Conservation (phyloP, 768 basidiomycete genomes). For the Serendipita indica region DNA sequence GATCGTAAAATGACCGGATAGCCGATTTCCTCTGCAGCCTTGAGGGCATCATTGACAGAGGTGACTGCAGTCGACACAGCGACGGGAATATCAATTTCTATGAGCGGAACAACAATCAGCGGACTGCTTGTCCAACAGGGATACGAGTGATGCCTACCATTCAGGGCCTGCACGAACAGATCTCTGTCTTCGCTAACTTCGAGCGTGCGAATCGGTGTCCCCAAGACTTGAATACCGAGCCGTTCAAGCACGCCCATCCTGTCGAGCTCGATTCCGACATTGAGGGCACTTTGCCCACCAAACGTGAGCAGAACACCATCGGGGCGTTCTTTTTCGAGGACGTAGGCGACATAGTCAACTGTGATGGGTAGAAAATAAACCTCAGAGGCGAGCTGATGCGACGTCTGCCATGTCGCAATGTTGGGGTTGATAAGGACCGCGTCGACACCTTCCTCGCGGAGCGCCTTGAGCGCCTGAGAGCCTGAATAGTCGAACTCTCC, state of each 20-base stretch:
- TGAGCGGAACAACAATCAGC: background rate
- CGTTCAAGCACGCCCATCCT: constrained; percentile 92
- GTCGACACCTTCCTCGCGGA: constrained; percentile 86
- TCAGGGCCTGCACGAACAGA: constrained; percentile 88
- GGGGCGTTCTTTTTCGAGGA: constrained; percentile 94
- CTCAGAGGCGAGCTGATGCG: constrained; percentile 89
- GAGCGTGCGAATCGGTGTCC: constrained; percentile 86
- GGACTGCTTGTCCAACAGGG: background rate
- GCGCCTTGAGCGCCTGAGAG: constrained; percentile 95
- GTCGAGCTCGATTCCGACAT: constrained; percentile 93
- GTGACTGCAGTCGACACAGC: constrained; percentile 95
- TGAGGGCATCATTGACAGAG: constrained; percentile 82
- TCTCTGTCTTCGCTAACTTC: constrained; percentile 96
- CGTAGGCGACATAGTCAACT: constrained; percentile 94
- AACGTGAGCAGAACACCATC: constrained; percentile 96
- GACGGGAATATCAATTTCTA: constrained; percentile 93
- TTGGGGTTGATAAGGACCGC: constrained; percentile 97
- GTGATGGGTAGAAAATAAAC: constrained; percentile 98
- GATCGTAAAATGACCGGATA: constrained; percentile 96
- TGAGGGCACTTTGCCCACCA: constrained; percentile 94
- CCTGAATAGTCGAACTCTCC: constrained; percentile 99
- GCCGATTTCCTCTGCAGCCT: constrained; percentile 80
- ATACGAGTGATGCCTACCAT: constrained; percentile 40
- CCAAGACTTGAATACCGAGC: constrained; percentile 82
- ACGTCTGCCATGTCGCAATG: constrained; percentile 98